Conservation (phyloP, 345 rosid species). For the Carallia pectinifolia region DNA sequence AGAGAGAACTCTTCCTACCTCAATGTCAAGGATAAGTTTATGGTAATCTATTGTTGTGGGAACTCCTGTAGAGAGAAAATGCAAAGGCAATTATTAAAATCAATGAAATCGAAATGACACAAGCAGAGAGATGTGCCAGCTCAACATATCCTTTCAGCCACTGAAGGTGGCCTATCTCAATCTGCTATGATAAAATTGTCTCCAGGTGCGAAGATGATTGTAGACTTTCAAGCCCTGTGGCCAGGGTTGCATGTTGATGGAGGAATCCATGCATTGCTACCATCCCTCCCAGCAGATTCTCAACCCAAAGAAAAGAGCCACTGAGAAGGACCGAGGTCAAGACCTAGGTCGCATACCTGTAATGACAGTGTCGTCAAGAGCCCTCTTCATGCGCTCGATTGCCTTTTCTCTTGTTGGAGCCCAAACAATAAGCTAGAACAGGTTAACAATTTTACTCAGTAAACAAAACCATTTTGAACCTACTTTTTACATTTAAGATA, state of each 20-base stretch:
- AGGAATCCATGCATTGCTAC: not conserved
- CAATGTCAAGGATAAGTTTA: conserved; percentile 92
- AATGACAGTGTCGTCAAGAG: conserved; percentile 88
- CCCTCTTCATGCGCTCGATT: conserved; percentile 96
- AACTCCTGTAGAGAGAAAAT: conserved; percentile 54
- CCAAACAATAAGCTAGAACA: conserved; percentile 89
- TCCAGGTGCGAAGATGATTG: not conserved
- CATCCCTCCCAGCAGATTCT: not conserved
- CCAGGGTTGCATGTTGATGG: too few relatives aligned
- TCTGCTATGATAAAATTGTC: not conserved
- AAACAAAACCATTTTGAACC: conserved; percentile 16
- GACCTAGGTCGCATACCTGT: conserved; percentile 46
- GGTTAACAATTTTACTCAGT: conserved; percentile 8
- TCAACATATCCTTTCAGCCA: not conserved
- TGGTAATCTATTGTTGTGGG: conserved; percentile 96
- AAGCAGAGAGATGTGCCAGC: not conserved
- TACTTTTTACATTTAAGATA: conserved; percentile 2
- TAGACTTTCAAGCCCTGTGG: not conserved
- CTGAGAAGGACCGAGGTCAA: not conserved
- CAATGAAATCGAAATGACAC: not conserved
- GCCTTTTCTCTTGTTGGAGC: conserved; percentile 99
- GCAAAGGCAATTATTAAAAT: not conserved
- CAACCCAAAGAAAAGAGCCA: not conserved
- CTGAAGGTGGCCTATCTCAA: too few relatives aligned
- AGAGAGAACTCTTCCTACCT: conserved; percentile 45